Evolutionary conservation across 202 grass and related monocot species (phyloP), one percentile per base, ranked within the genome.

Genomic region (Eragrostis tef): DNA sequence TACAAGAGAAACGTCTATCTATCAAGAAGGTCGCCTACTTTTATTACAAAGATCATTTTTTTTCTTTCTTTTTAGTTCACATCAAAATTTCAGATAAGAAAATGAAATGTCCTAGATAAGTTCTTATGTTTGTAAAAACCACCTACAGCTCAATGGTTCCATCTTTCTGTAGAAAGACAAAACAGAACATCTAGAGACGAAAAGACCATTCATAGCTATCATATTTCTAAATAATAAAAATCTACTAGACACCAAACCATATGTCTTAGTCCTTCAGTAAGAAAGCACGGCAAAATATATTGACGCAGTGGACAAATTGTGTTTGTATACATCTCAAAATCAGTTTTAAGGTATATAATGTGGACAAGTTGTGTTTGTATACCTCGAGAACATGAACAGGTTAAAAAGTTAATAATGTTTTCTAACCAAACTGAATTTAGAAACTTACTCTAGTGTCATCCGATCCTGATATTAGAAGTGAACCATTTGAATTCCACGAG

Each of bases 391-490:
- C 0, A 51, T 52, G 39, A 79, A 24, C 73, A 67, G 0, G 84
- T 27, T 60, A 17, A 83, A 46, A 62, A 77, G 56, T 9, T 87
- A 42, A 26, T 64, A 53, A 60, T 34, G 7, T 79, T 26, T 61
- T 34, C 12, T 21, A 83, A 31, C 77, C 27, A 71, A 53, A 7
- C 51, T 74, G 70, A 50, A 61, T 65, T 79, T 25, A 74, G 51
- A 85, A 73, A 88, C 72, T 80, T 93, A 99, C 96, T 80, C 78
- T 99, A 71, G 93, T 99, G 76, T 99, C 93, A 79, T 99, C 93
- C 79, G 96, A 99, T 81, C 96, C 96, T 64, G 93, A 99, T 83
- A 99, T 64, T 43, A 99, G 85, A 89, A 99, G 90, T 26, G 96
- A 96, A 79, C 96, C 96, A 64, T 70, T 96, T 58, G 93, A 87